Evolutionary conservation across 768 basidiomycete genomes (phyloP).

Genomic region (Serendipita indica): DNA sequence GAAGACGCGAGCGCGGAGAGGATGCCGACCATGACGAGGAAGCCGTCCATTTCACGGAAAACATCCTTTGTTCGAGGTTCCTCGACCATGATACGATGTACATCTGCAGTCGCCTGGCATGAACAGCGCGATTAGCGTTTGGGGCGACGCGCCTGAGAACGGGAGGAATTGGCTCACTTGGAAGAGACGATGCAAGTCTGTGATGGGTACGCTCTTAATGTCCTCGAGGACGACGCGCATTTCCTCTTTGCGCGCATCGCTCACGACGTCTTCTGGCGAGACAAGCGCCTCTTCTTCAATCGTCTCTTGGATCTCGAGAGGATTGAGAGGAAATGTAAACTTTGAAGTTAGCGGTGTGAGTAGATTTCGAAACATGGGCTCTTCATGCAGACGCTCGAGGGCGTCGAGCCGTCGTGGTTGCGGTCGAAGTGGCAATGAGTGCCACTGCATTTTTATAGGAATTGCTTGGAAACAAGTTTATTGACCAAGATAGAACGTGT

Average conservation of each 20-base stretch:
- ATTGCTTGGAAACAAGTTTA: too few relatives aligned
- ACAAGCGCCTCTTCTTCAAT: constrained; percentile 27
- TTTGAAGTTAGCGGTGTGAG: constrained; percentile 43
- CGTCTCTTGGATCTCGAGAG: constrained; percentile 17
- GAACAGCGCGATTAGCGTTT: neutral
- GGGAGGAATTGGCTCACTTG: constrained; percentile 48
- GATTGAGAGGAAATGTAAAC: constrained; percentile 33
- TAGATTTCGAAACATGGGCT: constrained; percentile 40
- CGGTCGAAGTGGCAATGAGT: neutral
- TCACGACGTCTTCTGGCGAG: constrained; percentile 48
- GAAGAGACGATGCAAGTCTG: constrained; percentile 30
- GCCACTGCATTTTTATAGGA: too few relatives aligned
- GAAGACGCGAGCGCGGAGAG: constrained; percentile 41
- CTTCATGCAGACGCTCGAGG: neutral
- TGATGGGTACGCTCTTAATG: constrained; percentile 37
- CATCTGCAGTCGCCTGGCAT: constrained; percentile 28
- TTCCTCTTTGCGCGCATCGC: constrained; percentile 54
- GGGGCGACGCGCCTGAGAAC: neutral
- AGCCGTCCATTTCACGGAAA: constrained; percentile 72
- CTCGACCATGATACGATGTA: constrained; percentile 52
- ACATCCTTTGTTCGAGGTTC: constrained; percentile 52
- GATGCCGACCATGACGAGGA: constrained; percentile 56
- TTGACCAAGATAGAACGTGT: neutral
- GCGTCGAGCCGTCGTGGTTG: neutral
- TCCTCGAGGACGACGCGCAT: constrained; percentile 58